Percentiles rank a stretch among this genome's conserved stretches.
Conservation (phyloP, 108 stramenopile genomes). For the Skeletonema potamos region DNA sequence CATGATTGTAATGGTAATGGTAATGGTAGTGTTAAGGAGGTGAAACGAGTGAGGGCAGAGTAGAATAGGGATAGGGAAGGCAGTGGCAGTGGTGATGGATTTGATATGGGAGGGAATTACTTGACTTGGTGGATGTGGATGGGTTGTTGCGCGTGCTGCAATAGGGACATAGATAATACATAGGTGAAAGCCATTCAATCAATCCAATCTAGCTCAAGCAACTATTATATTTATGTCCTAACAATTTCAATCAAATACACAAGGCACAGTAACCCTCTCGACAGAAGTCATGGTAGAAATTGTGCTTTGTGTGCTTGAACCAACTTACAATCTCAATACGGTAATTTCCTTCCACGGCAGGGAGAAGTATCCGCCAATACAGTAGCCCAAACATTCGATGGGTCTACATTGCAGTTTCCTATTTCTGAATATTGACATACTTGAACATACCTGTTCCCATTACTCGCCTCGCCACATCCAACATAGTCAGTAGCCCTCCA, state of each 20-base stretch:
- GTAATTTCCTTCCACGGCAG: not conserved
- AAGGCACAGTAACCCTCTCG: no score
- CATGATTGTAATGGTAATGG: no score
- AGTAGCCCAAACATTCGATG: not conserved
- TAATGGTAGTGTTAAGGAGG: slow-evolving; percentile 22
- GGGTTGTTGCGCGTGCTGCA: slow-evolving; percentile 21
- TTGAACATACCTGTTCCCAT: not conserved
- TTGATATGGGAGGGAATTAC: slow-evolving; percentile 43
- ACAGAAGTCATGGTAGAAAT: no score
- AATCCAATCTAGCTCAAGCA: no score
- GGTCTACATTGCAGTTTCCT: no score
- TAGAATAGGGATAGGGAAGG: slow-evolving; percentile 45
- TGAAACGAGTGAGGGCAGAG: slow-evolving; percentile 23
- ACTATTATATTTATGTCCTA: no score
- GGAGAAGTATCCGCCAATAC: not conserved
- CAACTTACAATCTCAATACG: not conserved
- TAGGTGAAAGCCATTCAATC: not conserved
- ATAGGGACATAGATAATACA: not conserved
- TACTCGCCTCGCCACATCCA: slow-evolving; percentile 4
- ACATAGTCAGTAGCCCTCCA: slow-evolving; percentile 14
- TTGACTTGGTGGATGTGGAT: slow-evolving; percentile 39
- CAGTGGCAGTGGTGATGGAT: slow-evolving; percentile 40
- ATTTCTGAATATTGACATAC: not conserved
- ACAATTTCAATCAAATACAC: no score
- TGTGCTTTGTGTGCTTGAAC: no score